Conservation (phyloP, 2,329 filamentous ascomycete species). For the Clonostachys chloroleuca region DNA sequence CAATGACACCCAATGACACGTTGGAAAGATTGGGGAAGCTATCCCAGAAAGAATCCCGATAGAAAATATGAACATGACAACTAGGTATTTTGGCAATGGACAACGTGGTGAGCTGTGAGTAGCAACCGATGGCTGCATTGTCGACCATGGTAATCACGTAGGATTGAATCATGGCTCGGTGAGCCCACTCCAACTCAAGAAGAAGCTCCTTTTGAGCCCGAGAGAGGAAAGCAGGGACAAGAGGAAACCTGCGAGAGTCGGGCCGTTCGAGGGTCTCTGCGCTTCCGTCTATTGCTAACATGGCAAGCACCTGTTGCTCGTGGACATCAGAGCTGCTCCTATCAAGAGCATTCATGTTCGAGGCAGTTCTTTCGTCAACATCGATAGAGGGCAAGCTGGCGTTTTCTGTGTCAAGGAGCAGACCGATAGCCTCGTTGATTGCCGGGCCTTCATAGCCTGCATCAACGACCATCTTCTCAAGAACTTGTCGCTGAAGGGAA, state of each 20-base stretch:
- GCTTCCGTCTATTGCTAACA: not conserved
- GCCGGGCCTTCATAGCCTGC: slow-evolving; percentile 24
- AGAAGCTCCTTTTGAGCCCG: slow-evolving; percentile 65
- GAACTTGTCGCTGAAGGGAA: slow-evolving; percentile 20
- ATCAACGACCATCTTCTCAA: slow-evolving; percentile 29
- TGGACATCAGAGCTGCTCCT: too few relatives aligned
- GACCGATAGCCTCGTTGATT: slow-evolving; percentile 22
- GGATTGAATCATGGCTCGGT: slow-evolving; percentile 63
- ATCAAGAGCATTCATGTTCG: not conserved
- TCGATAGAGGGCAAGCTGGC: slow-evolving; percentile 18
- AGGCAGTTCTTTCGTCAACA: slow-evolving; percentile 18
- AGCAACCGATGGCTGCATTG: slow-evolving; percentile 40
- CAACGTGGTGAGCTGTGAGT: slow-evolving; percentile 50
- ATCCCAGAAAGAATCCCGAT: slow-evolving; percentile 57
- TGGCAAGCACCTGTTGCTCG: too few relatives aligned
- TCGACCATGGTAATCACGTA: slow-evolving; percentile 63
- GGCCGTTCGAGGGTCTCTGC: not conserved
- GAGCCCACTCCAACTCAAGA: slow-evolving; percentile 64
- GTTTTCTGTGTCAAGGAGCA: slow-evolving; percentile 27
- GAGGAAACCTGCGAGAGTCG: slow-evolving; percentile 6
- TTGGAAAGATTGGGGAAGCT: slow-evolving; percentile 47
- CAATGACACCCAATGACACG: slow-evolving; percentile 56
- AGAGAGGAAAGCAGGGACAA: slow-evolving; percentile 53
- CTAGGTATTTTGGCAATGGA: slow-evolving; percentile 63
- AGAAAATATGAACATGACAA: slow-evolving; percentile 50